Evolutionary conservation across 2,329 filamentous ascomycete genomes (phyloP), one percentile per base, ranked within the genome.

Genomic region (Penicillium digitatum): DNA sequence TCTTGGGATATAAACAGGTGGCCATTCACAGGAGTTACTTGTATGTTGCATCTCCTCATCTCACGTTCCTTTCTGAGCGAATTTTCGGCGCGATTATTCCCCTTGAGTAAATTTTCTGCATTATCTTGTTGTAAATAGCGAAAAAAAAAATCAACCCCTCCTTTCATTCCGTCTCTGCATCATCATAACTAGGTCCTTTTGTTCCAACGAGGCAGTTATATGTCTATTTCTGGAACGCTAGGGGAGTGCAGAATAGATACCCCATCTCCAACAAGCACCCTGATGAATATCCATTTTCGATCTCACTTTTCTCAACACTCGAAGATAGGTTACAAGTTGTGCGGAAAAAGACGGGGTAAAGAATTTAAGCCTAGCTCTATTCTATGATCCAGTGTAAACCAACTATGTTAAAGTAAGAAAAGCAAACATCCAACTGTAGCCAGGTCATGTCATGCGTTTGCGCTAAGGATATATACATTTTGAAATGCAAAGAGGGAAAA

Each of bases 401-500:
- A 51, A 22, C 7, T n/a, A 22, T 40, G 20, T n/a, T 32, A 31
- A 32, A 24, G 6, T 11, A n/a, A 32, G 11, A 26, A 52, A 32
- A 31, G 26, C 34, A 37, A 35, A 7, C 18, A 34, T 53, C 27
- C n/a, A 40, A 49, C 16, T 29, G 37, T 35, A 38, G 29, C 32
- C 22, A 48, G 38, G 29, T 64, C 59, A 42, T 63, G 44, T 40
- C 50, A 55, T 62, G 56, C 57, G 54, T 61, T 60, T 46, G 47
- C 50, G 56, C 51, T 61, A 59, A 58, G 37, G 34, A 53, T 65
- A 64, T 64, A 55, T 65, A 65, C 58, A 59, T 48, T 55, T 32
- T 34, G 14, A 34, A 44, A 32, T 47, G 27, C 40, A 52, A 39
- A 47, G n/a, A 20, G 46, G 31, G n/a, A 34, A 48, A 37, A 14